A percentile compares a stretch with the other conserved stretches of the same genome.
Conservation (phyloP, 2,329 filamentous ascomycete species). For the Sporothrix inflata region DNA sequence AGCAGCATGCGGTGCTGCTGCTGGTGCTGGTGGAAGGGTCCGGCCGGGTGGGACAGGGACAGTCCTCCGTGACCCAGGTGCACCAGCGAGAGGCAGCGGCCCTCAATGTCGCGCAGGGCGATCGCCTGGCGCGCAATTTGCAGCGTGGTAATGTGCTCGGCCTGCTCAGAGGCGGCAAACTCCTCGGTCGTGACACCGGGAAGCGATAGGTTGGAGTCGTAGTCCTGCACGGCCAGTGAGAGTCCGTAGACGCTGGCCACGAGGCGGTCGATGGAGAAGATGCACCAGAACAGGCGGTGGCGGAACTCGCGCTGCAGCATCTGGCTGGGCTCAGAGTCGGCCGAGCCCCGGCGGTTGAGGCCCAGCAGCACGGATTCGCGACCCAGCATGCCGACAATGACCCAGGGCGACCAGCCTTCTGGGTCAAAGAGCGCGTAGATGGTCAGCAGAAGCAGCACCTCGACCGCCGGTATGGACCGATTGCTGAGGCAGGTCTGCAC, state of each 20-base stretch:
- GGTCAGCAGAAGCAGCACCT: constrained; percentile 48
- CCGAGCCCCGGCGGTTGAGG: constrained; percentile 41
- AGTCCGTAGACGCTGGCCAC: constrained; percentile 48
- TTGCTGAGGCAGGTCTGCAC: constrained; percentile 46
- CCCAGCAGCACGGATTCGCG: constrained; percentile 47
- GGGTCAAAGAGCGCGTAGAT: constrained; percentile 51
- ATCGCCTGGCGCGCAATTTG: constrained; percentile 51
- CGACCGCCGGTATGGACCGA: constrained; percentile 45
- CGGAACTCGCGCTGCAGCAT: constrained; percentile 37
- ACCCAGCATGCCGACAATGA: constrained; percentile 47
- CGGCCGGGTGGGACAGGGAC: constrained; percentile 9
- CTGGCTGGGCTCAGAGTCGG: constrained; percentile 37
- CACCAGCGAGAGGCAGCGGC: constrained; percentile 44
- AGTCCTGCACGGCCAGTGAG: constrained; percentile 45
- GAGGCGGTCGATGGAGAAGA: constrained; percentile 51
- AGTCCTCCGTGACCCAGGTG: constrained; percentile 34
- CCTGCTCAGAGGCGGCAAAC: constrained; percentile 47
- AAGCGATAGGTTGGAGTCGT: constrained; percentile 46
- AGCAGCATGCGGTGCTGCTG: constrained; percentile 18
- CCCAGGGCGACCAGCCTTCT: constrained; percentile 45
- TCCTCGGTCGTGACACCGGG: constrained; percentile 50
- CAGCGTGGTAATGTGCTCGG: constrained; percentile 46
- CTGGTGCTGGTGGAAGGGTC: constrained; percentile 9
- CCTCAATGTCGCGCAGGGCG: constrained; percentile 49
- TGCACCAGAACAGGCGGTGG: constrained; percentile 50